Conservation (phyloP, 1,139 yeast species). For the Hansenula lynferdii region DNA sequence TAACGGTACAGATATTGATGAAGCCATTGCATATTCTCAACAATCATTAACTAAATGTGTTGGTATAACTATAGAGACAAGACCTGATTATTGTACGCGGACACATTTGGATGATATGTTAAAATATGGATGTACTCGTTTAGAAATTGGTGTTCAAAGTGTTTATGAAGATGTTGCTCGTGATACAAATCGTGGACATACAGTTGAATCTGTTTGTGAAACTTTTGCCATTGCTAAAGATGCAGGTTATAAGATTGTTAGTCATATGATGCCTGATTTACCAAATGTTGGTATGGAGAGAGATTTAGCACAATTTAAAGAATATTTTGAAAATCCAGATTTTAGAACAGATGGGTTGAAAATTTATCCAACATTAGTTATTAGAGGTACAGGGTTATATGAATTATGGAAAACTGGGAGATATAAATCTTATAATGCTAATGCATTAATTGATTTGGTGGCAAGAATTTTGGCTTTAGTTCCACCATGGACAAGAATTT, state of each 20-base stretch:
- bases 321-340: constrained; percentile 94
- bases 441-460: constrained; percentile 87
- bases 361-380: constrained; percentile 92
- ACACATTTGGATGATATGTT: constrained; percentile 95
- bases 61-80: constrained; percentile 96
- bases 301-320: constrained; percentile 91
- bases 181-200: constrained; percentile 97
- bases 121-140: constrained; percentile 92
- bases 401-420: constrained; percentile 97
- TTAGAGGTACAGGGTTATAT: constrained; percentile 95
- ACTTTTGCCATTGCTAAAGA: constrained; percentile 95
- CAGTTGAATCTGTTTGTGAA: constrained; percentile 93
- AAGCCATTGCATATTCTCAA: constrained; percentile 86
- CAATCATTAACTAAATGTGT: constrained; percentile 96
- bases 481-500: constrained; percentile 99
- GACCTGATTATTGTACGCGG: constrained; percentile 98
- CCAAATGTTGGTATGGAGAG: constrained; percentile 99
- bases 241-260: constrained; percentile 95
- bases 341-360: constrained; percentile 97
- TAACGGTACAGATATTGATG: constrained; percentile 83
- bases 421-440: constrained; percentile 91
- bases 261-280: constrained; percentile 99
- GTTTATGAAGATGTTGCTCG: constrained; percentile 98
- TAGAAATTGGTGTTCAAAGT: constrained; percentile 96
- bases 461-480: constrained; percentile 94